phyloP scores from a whole-genome alignment of 2,329 filamentous ascomycete species.

The Fusarium floridanum region DNA sequence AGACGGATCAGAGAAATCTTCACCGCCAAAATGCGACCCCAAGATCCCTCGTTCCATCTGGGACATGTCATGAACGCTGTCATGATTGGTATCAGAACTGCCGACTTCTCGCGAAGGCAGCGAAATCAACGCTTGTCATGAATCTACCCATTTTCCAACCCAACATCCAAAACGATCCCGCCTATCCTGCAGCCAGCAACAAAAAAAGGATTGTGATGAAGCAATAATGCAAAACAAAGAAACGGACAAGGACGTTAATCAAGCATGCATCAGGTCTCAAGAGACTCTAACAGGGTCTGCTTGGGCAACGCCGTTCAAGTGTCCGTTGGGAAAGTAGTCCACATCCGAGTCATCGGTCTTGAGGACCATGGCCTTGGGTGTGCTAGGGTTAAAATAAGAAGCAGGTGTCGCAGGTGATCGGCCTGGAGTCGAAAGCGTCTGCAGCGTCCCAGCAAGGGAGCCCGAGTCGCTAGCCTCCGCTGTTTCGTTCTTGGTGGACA shows the following conservation, averaged over 20 bases:
- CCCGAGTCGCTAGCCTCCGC: neutral
- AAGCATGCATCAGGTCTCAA: neutral
- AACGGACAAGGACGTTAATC: too few species aligned
- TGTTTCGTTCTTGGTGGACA: too few species aligned
- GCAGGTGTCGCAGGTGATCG: slow-evolving; percentile 34
- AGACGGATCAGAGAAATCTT: too few species aligned
- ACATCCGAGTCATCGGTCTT: slow-evolving; percentile 13
- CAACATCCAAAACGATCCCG: neutral
- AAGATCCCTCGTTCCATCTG: too few species aligned
- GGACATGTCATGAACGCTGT: neutral
- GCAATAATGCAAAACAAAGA: too few species aligned
- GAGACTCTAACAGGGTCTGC: neutral
- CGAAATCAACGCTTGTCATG: neutral
- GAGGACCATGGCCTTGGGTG: slow-evolving; percentile 48
- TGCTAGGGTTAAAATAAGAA: slow-evolving; percentile 43
- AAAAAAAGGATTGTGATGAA: too few species aligned
- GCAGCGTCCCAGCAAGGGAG: slow-evolving; percentile 29
- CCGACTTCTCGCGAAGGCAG: slow-evolving; percentile 8
- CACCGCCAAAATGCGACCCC: too few species aligned
- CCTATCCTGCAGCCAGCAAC: too few species aligned
- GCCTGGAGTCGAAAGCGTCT: slow-evolving; percentile 24
- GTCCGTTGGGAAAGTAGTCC: slow-evolving; percentile 4
- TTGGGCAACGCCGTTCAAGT: neutral
- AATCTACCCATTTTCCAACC: neutral
- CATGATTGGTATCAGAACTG: slow-evolving; percentile 10